Conservation (phyloP, 2,329 filamentous ascomycete genomes). For the Sphaceloma murrayae region DNA sequence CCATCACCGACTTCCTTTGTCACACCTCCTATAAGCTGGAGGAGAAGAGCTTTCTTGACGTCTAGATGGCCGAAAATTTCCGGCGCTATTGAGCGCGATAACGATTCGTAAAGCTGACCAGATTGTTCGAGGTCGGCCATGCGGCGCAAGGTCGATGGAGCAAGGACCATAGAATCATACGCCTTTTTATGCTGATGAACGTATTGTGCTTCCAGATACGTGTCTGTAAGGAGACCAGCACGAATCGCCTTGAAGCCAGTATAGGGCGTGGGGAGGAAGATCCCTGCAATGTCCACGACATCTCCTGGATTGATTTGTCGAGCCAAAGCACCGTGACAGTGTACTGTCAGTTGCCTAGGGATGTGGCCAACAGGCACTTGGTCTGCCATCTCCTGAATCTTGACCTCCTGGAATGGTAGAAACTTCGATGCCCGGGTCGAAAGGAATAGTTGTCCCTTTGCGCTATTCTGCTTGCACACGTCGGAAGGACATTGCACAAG, state of each 20-base stretch:
- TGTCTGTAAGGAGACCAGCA: constrained; percentile 92
- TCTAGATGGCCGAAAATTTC: constrained; percentile 96
- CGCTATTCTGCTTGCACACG: constrained; percentile 84
- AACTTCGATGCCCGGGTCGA: constrained; percentile 97
- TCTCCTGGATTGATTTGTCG: constrained; percentile 87
- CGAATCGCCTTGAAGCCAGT: constrained; percentile 98
- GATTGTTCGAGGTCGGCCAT: constrained; percentile 79
- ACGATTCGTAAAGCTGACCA: constrained; percentile 89
- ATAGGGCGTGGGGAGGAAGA: constrained; percentile 94
- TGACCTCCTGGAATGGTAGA: constrained; percentile 93
- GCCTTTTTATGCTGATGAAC: constrained; percentile 96
- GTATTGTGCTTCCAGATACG: constrained; percentile 89
- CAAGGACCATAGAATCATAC: constrained; percentile 83
- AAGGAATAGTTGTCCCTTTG: constrained; percentile 85
- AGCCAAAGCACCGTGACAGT: constrained; percentile 80
- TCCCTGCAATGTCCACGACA: constrained; percentile 84
- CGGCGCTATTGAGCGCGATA: constrained; percentile 90
- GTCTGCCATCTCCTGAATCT: constrained; percentile 98
- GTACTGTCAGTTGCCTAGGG: constrained; percentile 76
- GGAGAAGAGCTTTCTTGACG: constrained; percentile 94
- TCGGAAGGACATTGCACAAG: constrained; percentile 76
- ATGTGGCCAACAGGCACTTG: constrained; percentile 98
- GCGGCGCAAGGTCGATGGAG: constrained; percentile 65
- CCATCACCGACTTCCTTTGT: constrained; percentile 95
- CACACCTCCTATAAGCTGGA: constrained; percentile 90